Base-by-base conservation (phyloP, 305 asterid genomes). In the Fraxinus platypoda region DNA sequence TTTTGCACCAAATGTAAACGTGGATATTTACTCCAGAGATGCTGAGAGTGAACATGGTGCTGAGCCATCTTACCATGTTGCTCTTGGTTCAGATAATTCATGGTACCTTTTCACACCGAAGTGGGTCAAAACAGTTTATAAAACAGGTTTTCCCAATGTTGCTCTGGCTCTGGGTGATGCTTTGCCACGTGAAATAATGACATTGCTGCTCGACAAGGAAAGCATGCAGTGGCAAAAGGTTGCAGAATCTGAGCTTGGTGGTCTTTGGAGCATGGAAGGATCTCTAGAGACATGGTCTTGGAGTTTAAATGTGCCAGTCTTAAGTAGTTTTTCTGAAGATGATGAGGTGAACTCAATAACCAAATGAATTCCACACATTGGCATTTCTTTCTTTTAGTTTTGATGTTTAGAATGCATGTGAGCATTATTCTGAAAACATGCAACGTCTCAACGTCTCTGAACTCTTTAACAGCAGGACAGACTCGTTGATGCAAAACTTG, bases 241-340 rank as follows among this genome's bases (percentile, higher is more conserved):
- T 75, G 94, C 94, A 26, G 96, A 90, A 84, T 97, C 99, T 84
- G 98, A 91, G 80, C 86, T 91, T 84, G 98, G 99, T 82, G 94
- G 93, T 84, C 88, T 97, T 41, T 94, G 98, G 98, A 82, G 91
- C 91, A 93, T 88, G 97, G 99, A 93, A 81, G 99, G 99, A 87
- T 94, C 98, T 78, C 94, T 94, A 17, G 99, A 97, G 89, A 97
- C 98, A n/a, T 97, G 99, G 99, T 94, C 99, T 82, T 97, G 99
- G 99, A 97, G 99, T 89, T 89, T 97, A 87, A 97, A 97, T 76
- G 99, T 97, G 84, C 99, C 98, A 78, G 97, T 97, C 62, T 85
- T 92, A 84, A 97, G 97, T 88, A 97, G 97, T 89, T 97, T 97
- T 85, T 92, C 98, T 74, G 93, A 89, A 85, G 97, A 94, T 35